These are phyloP conservation scores for Gamsiella multidivaricata DNA, from an alignment of 192 early-diverging fungal genomes.

Conservation along the genomic window DNA sequence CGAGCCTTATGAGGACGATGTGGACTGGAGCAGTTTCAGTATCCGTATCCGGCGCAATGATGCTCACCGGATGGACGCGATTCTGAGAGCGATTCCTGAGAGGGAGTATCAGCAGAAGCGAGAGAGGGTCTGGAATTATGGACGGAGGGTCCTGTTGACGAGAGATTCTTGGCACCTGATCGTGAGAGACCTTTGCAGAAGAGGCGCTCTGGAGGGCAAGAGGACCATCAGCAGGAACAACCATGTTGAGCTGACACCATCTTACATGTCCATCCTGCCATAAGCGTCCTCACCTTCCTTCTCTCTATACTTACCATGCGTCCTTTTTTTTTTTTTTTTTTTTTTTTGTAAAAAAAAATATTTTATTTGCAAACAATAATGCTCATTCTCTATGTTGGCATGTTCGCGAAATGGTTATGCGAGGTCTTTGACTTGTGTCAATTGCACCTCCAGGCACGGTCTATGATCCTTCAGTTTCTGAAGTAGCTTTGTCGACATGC, in stretches of 20 bases:
- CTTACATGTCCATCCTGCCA: constrained; percentile 1
- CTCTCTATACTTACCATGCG: no score
- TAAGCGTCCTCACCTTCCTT: not conserved
- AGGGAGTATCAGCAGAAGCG: constrained; percentile 53
- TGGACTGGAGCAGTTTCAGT: constrained; percentile 59
- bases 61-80: constrained; percentile 51
- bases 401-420: not conserved
- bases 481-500: constrained; percentile 3
- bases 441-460: constrained; percentile 15
- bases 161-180: constrained; percentile 61
- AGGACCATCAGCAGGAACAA: constrained; percentile 5
- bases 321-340: no score
- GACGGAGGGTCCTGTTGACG: constrained; percentile 47
- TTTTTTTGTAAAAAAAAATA: no score
- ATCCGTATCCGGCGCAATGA: constrained; percentile 54
- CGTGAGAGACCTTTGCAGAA: constrained; percentile 56
- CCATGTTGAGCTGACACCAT: not conserved
- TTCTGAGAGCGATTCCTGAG: constrained; percentile 44
- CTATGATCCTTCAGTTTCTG: not conserved
- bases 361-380: no score
- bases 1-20: constrained; percentile 61
- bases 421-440: constrained; percentile 6
- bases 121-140: constrained; percentile 53
- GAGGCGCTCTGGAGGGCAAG: constrained; percentile 22
- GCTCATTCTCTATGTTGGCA: no score